phyloP scores from a whole-genome alignment of 1,284 basidiomycete species.

The Cutaneotrichosporon sp. region DNA sequence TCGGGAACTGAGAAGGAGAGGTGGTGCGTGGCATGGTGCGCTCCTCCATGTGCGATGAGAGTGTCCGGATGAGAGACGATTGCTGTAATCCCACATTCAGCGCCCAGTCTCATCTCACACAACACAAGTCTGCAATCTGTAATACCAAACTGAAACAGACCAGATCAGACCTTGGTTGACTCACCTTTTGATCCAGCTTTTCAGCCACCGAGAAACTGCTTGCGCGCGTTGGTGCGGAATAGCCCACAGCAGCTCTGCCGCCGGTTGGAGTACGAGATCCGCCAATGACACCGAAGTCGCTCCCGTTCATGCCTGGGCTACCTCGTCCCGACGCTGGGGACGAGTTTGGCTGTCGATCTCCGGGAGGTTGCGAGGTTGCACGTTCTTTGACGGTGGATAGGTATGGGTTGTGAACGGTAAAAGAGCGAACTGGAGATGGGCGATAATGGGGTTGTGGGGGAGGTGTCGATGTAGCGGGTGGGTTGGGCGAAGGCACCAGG shows the following conservation, averaged over 20 bases:
- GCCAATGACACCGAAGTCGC: slow-evolving; percentile 47
- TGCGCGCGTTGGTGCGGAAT: slow-evolving; percentile 27
- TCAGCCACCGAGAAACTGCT: slow-evolving; percentile 45
- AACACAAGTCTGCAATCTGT: not conserved
- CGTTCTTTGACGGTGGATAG: slow-evolving; percentile 34
- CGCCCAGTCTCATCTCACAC: not conserved
- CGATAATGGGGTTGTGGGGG: slow-evolving; percentile 15
- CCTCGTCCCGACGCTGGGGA: slow-evolving; percentile 39
- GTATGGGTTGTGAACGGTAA: slow-evolving; percentile 29
- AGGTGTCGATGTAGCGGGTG: slow-evolving; percentile 8
- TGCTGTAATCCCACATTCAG: slow-evolving; percentile 29
- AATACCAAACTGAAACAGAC: slow-evolving; percentile 1
- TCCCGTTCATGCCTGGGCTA: slow-evolving; percentile 31
- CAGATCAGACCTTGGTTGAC: slow-evolving; percentile 7
- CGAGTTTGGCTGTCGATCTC: slow-evolving; percentile 39
- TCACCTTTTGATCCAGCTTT: slow-evolving; percentile 18
- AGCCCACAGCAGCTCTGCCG: slow-evolving; percentile 1
- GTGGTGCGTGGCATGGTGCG: slow-evolving; percentile 35
- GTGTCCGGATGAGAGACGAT: slow-evolving; percentile 35
- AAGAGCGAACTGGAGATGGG: slow-evolving; percentile 26
- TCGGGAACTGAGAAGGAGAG: slow-evolving; percentile 44
- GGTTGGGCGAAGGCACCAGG: not conserved
- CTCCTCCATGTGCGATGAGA: slow-evolving; percentile 50
- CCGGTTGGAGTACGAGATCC: slow-evolving; percentile 38
- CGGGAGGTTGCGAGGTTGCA: slow-evolving; percentile 45